phyloP scores from a whole-genome alignment of 2,329 filamentous ascomycete species.

The Stachybotrys echinatus region DNA sequence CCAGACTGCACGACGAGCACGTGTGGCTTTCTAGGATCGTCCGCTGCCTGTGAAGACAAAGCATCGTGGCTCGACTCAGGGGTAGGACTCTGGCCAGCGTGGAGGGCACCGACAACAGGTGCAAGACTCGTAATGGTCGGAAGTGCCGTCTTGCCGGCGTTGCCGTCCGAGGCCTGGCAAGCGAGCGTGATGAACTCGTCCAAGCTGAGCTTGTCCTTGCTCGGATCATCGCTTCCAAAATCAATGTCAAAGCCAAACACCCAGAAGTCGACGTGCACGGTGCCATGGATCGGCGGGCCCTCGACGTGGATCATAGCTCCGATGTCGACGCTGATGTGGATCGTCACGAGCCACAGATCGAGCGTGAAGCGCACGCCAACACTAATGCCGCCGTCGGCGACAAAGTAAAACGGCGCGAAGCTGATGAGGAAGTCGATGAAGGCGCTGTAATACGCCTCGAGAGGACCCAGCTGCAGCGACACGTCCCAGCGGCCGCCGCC shows the following conservation, averaged over 20 bases:
- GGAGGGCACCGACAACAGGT: too few relatives aligned
- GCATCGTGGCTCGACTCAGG: too few relatives aligned
- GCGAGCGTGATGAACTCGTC: too few relatives aligned
- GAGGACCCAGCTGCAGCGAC: not conserved
- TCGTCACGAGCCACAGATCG: constrained; percentile 9
- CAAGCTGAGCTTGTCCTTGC: too few relatives aligned
- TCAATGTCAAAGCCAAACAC: not conserved
- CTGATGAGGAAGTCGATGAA: constrained; percentile 4
- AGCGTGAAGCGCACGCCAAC: constrained; percentile 14
- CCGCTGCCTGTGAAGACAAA: too few relatives aligned
- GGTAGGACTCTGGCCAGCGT: too few relatives aligned
- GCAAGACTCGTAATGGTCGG: too few relatives aligned
- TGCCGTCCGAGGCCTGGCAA: too few relatives aligned
- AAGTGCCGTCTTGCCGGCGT: too few relatives aligned
- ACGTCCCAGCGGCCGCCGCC: constrained; percentile 20
- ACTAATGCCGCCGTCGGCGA: constrained; percentile 12
- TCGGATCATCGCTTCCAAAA: too few relatives aligned
- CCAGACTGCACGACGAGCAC: too few relatives aligned
- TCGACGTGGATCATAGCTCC: constrained; percentile 4
- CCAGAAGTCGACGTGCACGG: constrained; percentile 17
- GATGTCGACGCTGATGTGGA: constrained; percentile 11
- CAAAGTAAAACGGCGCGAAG: constrained; percentile 8
- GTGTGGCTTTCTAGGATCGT: too few relatives aligned
- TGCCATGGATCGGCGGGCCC: constrained; percentile 8
- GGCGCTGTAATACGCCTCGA: constrained; percentile 4